Base-by-base conservation (phyloP, 768 basidiomycete genomes). In the Mycena crocata region DNA sequence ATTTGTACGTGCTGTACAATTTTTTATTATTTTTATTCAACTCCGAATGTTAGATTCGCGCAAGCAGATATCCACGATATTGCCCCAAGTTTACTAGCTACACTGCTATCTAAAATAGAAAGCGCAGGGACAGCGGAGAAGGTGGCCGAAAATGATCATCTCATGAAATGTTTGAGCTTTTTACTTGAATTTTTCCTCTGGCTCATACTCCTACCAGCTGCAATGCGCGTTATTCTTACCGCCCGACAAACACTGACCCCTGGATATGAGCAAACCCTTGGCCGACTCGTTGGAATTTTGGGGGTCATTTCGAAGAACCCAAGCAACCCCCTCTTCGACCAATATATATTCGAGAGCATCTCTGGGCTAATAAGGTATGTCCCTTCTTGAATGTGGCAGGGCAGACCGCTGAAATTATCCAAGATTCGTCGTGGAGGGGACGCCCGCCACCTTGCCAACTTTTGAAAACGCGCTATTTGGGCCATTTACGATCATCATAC, bases 261-360 rank as follows among this genome's bases (percentile, higher is more conserved):
- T 0, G 83, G 80, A 10, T 93, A 90, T 73, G 86, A 90, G 64
- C 82, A 80, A 39, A 84, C 90, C 3, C 85, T 99, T 9, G 80
- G 77, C 44, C 90, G 92, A 15, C 87, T 99, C 10, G 93, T 98
- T 60, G 78, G 80, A 30, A 96, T 99, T 73, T 85, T 98, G 32
- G 91, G 93, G 15, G 86, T 91, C 59, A 95, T 97, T 72, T 94
- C 93, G 66, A 94, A 93, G 81, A 99, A 99, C 76, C 97, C 98
- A 19, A 95, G 93, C 76, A 99, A 99, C 78, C 98, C 98, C 2
- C 90, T 92, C 70, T 99, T 99, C 79, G 96, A 98, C 77, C 98
- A 99, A 77, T 98, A 94, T 75, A 93, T 95, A 69, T 99, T 99
- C 74, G 97, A 99, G 81, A 93, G 93, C 75, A 89, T 99, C 44